Evolutionary conservation across 768 basidiomycete species (phyloP).

Genomic region (Leccinum obscurum): DNA sequence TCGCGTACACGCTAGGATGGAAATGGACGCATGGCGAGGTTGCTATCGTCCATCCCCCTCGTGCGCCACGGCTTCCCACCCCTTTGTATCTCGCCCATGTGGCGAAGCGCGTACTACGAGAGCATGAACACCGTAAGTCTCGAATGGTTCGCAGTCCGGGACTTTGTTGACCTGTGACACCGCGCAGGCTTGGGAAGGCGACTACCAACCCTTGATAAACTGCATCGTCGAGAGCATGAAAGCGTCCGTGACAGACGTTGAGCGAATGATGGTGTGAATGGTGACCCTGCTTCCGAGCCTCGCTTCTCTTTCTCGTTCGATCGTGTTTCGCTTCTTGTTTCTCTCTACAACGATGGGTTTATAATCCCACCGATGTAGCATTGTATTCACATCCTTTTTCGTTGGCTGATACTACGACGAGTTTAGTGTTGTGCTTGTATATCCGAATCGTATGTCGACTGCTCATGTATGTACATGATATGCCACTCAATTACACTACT

Average conservation of each 20-base stretch:
- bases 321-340: not conserved
- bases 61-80: slow-evolving; percentile 35
- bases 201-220: slow-evolving; percentile 34
- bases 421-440: not conserved
- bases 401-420: not conserved
- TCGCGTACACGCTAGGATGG: slow-evolving; percentile 26
- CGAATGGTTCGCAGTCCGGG: not conserved
- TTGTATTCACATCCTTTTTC: not conserved
- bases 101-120: slow-evolving; percentile 29
- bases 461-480: not conserved
- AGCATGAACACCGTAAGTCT: slow-evolving; percentile 33
- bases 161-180: not conserved
- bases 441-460: not conserved
- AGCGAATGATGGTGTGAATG: slow-evolving; percentile 31
- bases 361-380: not conserved
- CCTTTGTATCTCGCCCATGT: slow-evolving; percentile 28
- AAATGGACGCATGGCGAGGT: slow-evolving; percentile 36
- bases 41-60: slow-evolving; percentile 37
- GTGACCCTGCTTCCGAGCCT: not conserved
- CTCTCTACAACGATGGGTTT: not conserved
- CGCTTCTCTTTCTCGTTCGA: not conserved
- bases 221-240: slow-evolving; percentile 32
- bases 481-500: not conserved
- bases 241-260: slow-evolving; percentile 27
- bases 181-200: slow-evolving; percentile 34